Conservation (phyloP, 2,329 filamentous ascomycete species). For the Camillea tinctor region DNA sequence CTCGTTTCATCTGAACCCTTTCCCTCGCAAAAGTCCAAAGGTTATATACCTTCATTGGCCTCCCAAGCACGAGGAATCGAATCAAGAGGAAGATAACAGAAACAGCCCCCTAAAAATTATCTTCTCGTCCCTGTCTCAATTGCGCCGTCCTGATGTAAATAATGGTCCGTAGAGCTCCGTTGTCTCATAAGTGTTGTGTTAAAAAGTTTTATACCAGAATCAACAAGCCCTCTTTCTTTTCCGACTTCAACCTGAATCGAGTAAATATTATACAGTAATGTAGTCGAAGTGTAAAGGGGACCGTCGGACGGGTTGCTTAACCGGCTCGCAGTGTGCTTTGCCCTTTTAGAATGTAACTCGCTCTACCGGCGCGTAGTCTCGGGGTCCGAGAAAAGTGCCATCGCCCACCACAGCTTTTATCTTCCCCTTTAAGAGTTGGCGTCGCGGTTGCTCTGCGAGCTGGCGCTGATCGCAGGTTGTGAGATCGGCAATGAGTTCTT, state of each 20-base stretch:
- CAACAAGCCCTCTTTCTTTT: slow-evolving; percentile 11
- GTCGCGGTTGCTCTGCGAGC: slow-evolving; percentile 86
- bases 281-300: slow-evolving; percentile 13
- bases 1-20: background rate
- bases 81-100: background rate
- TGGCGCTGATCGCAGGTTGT: slow-evolving; percentile 77
- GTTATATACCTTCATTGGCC: background rate
- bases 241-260: slow-evolving; percentile 15
- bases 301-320: slow-evolving; percentile 8
- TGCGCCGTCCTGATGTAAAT: slow-evolving; percentile 18
- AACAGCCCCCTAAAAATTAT: background rate
- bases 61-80: background rate
- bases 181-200: slow-evolving; percentile 21
- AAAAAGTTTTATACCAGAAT: slow-evolving; percentile 32
- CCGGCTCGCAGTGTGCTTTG: slow-evolving; percentile 14
- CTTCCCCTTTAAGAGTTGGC: slow-evolving; percentile 60
- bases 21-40: background rate
- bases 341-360: slow-evolving; percentile 15
- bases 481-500: slow-evolving; percentile 68
- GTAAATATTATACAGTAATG: slow-evolving; percentile 31
- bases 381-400: slow-evolving; percentile 4
- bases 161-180: slow-evolving; percentile 23
- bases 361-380: slow-evolving; percentile 4
- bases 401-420: slow-evolving; percentile 6
- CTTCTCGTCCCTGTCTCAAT: slow-evolving; percentile 13